phyloP scores from a whole-genome alignment of 2,329 filamentous ascomycete species.

The Fragosphaeria purpurea region DNA sequence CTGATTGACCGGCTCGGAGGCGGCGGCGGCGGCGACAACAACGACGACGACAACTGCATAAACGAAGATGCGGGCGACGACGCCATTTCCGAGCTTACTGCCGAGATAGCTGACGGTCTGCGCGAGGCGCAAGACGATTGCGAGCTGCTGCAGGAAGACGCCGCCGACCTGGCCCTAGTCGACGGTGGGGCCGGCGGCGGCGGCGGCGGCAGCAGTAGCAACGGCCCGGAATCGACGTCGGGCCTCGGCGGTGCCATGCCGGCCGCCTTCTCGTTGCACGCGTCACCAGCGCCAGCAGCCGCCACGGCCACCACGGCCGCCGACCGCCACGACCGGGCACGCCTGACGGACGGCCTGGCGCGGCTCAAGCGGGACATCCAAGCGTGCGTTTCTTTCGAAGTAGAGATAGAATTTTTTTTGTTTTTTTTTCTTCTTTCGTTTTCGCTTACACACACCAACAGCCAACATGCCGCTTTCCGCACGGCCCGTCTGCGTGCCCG shows the following conservation, averaged over 20 bases:
- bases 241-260: neutral
- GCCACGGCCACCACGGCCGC: neutral
- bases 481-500: slow-evolving; percentile 74
- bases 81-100: slow-evolving; percentile 59
- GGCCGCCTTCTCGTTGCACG: neutral
- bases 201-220: neutral
- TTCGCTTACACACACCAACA: slow-evolving; percentile 15
- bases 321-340: slow-evolving; percentile 44
- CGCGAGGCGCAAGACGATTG: slow-evolving; percentile 75
- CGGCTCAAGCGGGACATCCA: slow-evolving; percentile 62
- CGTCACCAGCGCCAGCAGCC: neutral
- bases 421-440: too few species aligned
- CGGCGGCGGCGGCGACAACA: slow-evolving; percentile 38
- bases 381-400: neutral
- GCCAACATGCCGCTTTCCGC: slow-evolving; percentile 59
- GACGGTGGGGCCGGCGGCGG: slow-evolving; percentile 3
- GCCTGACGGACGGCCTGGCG: slow-evolving; percentile 55
- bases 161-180: slow-evolving; percentile 53
- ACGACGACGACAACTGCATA: slow-evolving; percentile 30
- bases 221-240: neutral
- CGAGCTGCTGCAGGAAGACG: slow-evolving; percentile 69
- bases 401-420: too few species aligned
- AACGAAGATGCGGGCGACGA: slow-evolving; percentile 38
- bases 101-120: slow-evolving; percentile 70
- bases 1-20: slow-evolving; percentile 50